A percentile compares a stretch with the other conserved stretches of the same genome.
phyloP scores from a whole-genome alignment of 2,329 filamentous ascomycete genomes.

The Fusarium sp. region DNA sequence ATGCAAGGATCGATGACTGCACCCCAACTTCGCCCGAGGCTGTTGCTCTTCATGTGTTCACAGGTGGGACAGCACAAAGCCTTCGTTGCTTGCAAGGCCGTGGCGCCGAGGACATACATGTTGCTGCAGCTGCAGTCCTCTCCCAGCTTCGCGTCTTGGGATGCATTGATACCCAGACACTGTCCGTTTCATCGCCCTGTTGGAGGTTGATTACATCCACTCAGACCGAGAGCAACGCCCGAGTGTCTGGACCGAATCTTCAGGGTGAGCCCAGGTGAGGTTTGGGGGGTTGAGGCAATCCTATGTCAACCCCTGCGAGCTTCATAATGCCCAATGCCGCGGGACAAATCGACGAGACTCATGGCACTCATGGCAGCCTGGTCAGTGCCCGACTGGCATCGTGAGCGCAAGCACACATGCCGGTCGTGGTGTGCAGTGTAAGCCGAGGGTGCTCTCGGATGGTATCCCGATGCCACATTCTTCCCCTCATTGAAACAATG shows the following conservation, averaged over 20 bases:
- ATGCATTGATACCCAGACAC: background rate
- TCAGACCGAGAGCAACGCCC: background rate
- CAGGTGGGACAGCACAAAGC: background rate
- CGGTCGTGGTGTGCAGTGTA: background rate
- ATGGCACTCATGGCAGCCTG: background rate
- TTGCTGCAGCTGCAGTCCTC: background rate
- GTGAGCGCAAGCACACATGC: background rate
- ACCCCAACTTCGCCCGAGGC: background rate
- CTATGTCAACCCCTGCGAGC: background rate
- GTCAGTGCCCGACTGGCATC: background rate
- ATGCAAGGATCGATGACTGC: background rate
- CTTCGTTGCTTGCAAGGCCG: background rate
- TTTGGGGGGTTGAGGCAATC: background rate
- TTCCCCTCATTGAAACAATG: background rate
- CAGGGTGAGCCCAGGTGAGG: background rate
- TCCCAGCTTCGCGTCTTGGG: background rate
- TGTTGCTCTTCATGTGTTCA: background rate
- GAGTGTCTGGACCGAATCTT: background rate
- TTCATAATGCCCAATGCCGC: background rate
- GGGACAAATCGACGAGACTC: background rate
- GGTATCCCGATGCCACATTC: slow-evolving; percentile 8
- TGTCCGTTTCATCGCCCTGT: background rate
- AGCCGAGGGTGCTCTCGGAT: slow-evolving; percentile 13
- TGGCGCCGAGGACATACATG: background rate
- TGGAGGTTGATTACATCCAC: background rate